Percentiles rank a stretch among this genome's conserved stretches.
These are phyloP conservation scores for Eremothecium gossypii DNA, from an alignment of 1,139 yeast genomes.

Conservation along the genomic window DNA sequence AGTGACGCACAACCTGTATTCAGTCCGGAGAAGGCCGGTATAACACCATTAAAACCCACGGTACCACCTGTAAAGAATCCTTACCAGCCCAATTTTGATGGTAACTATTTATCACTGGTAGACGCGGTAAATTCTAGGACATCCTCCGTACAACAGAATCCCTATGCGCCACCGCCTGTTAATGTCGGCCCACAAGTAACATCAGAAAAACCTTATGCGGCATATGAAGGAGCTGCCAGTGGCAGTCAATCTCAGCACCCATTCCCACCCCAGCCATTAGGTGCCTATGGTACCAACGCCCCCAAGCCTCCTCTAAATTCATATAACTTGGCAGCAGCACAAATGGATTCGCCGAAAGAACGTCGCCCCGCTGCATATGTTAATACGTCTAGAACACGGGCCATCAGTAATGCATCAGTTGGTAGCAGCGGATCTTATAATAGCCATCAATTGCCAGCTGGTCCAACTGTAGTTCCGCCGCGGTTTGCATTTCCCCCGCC, in stretches of 20 bases:
- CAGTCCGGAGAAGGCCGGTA: no score
- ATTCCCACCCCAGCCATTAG: not conserved
- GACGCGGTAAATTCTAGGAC: no score
- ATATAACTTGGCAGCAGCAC: not conserved
- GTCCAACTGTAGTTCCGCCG: conserved; percentile 9
- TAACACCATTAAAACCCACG: not conserved
- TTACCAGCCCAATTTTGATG: not conserved
- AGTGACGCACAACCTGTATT: not conserved
- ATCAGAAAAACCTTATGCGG: not conserved
- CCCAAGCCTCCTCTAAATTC: no score
- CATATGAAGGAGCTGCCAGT: not conserved
- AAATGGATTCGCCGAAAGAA: conserved; percentile 5
- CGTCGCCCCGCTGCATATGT: conserved; percentile 5
- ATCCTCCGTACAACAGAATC: not conserved
- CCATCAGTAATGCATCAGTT: conserved; percentile 20
- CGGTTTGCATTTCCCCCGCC: not conserved
- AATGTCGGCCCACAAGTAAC: not conserved
- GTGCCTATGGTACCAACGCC: not conserved
- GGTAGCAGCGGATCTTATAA: conserved; percentile 11
- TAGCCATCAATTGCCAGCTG: conserved; percentile 6
- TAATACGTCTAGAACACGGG: conserved; percentile 14
- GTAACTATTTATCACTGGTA: no score
- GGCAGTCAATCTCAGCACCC: not conserved
- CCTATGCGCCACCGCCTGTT: not conserved
- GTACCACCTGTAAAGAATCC: not conserved